Evolutionary conservation across 2,329 filamentous ascomycete species (phyloP), one percentile per base, ranked within the genome.

Genomic region (Curvularia spicifera): DNA sequence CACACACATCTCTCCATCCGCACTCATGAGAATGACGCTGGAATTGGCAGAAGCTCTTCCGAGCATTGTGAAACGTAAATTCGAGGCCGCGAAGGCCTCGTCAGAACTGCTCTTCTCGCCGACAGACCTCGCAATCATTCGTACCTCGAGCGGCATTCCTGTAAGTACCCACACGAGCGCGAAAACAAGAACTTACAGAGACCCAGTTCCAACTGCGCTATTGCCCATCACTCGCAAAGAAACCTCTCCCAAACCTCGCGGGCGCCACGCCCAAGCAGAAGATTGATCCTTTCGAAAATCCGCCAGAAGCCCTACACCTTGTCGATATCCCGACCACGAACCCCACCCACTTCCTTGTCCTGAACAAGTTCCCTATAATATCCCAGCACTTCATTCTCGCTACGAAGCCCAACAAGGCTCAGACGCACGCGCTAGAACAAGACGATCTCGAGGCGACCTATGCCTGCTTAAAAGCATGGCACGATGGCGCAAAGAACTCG

Each of bases 331-430:
- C 76, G 1, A 59, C 59, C 2, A 51, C 53, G 5, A 60, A 71
- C 24, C 78, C 85, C 0, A 74, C 78, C 8, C 89, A 92, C 73
- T 81, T 83, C 57, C 81, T 91, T 42, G 85, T 92, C 1, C 79
- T 92, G 40, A 92, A 92, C 80, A 92, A 91, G 74, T 92, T 89
- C 67, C 88, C 89, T 48, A 78, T 92, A 48, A 87, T 90, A 33
- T 83, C 85, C 0, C 83, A 87, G 67, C 89, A 92, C 76, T 90
- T 90, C 71, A 90, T 92, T 65, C 82, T 92, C 47, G 84, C 86
- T 0, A 92, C 89, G 0, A 84, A 78, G n/a, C 74, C 78, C 1
- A 87, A 87, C 71, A 84, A 86, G 70, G 78, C 79, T n/a, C 89
- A 92, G 79, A 87, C 85, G 1, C 79, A 89, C 63, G 70, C 88